Evolutionary conservation across 306 rosid species (phyloP), one percentile per base, ranked within the genome.

Genomic region (Acacia acuminata): DNA sequence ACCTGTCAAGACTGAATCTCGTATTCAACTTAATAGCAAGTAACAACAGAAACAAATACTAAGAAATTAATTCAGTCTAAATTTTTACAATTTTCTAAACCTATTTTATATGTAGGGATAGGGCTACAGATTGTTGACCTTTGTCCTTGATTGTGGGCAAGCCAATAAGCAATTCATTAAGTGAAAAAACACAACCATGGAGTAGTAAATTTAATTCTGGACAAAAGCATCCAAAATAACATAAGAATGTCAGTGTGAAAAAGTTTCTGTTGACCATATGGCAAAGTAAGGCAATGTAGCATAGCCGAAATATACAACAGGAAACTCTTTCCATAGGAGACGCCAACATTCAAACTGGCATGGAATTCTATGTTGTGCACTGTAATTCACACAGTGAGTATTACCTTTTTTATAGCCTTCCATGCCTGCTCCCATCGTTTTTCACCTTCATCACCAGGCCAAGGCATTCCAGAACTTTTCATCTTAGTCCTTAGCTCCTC

Each of bases 361-460:
- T 19, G 48, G 45, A 80, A 53, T 53, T 53, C 44, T 90, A n/a
- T 42, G 56, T 30, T 19, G 14, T 78, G 45, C 24, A 40, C 38
- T 24, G 77, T 64, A 77, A 17, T 42, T 55, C 22, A 82, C 8
- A 81, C 51, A 70, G 75, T 64, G 53, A 85, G 43, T 72, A 88
- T 83, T 77, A 91, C 99, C 92, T 86, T 96, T 85, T 96, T 96
- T 71, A 96, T 93, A 78, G 99, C 97, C 66, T 11, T 85, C 98
- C 99, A 96, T 84, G 99, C 98, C 86, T 90, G 94, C 81, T 87
- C 89, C 99, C 99, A 96, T 77, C 93, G 86, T 48, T 92, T 75
- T 86, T 94, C 91, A 19, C 98, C 97, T 86, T 96, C 99, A 89
- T 96, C 99, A 74, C 99, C 98, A 1, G 99, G 99, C 99, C 99